Conservation (phyloP, 148 eudicot genomes). For the Arbutus unedo region DNA sequence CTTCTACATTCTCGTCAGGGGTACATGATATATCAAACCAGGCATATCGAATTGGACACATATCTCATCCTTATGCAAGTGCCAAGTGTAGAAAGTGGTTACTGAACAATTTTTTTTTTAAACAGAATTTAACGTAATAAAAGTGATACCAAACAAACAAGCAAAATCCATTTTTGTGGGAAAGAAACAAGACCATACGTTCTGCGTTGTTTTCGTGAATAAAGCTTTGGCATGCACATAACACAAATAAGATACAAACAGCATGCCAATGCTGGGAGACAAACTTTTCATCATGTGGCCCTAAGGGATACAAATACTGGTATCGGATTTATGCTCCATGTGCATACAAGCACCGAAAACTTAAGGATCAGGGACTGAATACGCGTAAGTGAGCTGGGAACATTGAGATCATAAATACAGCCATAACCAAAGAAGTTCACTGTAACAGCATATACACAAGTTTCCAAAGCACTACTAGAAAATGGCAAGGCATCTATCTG, state of each 20-base stretch:
- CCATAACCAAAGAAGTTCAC: not conserved
- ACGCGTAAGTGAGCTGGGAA: not conserved
- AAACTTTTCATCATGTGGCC: not conserved
- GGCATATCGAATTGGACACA: not conserved
- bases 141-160: not conserved
- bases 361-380: not conserved
- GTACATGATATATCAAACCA: not conserved
- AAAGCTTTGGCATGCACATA: not conserved
- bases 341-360: not conserved
- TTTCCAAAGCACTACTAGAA: not conserved
- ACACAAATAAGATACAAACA: not conserved
- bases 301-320: not conserved
- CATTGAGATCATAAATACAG: not conserved
- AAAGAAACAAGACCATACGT: not conserved
- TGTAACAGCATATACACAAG: not conserved
- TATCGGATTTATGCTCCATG: not conserved
- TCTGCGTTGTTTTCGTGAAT: not conserved
- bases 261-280: not conserved
- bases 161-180: not conserved
- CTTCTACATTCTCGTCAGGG: not conserved
- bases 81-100: not conserved
- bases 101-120: not conserved
- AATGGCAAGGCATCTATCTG: not conserved
- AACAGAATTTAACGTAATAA: not conserved
- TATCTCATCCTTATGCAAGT: not conserved